Percentiles rank a stretch among this genome's conserved stretches.
These are phyloP conservation scores for Fusarium papillatum DNA, from an alignment of 2,329 filamentous ascomycete species.

Conservation along the genomic window DNA sequence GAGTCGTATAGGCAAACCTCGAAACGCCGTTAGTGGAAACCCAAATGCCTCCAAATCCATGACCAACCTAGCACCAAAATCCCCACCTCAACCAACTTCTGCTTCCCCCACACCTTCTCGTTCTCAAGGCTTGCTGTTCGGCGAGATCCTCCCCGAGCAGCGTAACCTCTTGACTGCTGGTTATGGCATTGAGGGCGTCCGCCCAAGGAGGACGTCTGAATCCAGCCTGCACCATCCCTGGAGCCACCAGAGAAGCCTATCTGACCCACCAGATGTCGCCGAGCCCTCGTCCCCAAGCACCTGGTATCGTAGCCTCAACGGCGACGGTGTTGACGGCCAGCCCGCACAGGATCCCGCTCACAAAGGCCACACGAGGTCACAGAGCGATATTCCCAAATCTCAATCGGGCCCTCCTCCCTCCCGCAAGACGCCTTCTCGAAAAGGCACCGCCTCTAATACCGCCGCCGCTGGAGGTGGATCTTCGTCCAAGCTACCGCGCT, in stretches of 20 bases:
- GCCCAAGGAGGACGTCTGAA: slow-evolving; percentile 77
- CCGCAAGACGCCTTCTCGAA: slow-evolving; percentile 49
- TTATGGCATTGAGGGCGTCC: slow-evolving; percentile 69
- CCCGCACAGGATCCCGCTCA: slow-evolving; percentile 40
- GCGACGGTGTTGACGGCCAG: slow-evolving; percentile 38
- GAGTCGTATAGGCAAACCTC: slow-evolving; percentile 69
- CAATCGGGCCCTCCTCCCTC: slow-evolving; percentile 47
- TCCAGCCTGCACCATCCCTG: slow-evolving; percentile 72
- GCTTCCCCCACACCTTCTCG: slow-evolving; percentile 51
- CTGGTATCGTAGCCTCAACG: slow-evolving; percentile 67
- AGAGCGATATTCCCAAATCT: slow-evolving; percentile 70
- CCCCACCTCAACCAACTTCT: slow-evolving; percentile 49
- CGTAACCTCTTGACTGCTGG: slow-evolving; percentile 65
- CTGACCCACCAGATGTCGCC: slow-evolving; percentile 64
- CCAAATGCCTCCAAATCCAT: slow-evolving; percentile 51
- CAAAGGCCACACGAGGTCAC: slow-evolving; percentile 62
- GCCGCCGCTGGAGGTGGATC: slow-evolving; percentile 39
- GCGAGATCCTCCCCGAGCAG: slow-evolving; percentile 77
- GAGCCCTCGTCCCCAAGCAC: slow-evolving; percentile 76
- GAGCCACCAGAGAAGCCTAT: slow-evolving; percentile 66
- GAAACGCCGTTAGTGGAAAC: slow-evolving; percentile 49
- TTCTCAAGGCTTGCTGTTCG: slow-evolving; percentile 75
- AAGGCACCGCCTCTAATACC: slow-evolving; percentile 40
- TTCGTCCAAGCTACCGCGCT: slow-evolving; percentile 61
- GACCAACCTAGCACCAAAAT: slow-evolving; percentile 49